These are phyloP conservation scores for Moringa oleifera DNA, from an alignment of 345 rosid species.

Conservation along the genomic window DNA sequence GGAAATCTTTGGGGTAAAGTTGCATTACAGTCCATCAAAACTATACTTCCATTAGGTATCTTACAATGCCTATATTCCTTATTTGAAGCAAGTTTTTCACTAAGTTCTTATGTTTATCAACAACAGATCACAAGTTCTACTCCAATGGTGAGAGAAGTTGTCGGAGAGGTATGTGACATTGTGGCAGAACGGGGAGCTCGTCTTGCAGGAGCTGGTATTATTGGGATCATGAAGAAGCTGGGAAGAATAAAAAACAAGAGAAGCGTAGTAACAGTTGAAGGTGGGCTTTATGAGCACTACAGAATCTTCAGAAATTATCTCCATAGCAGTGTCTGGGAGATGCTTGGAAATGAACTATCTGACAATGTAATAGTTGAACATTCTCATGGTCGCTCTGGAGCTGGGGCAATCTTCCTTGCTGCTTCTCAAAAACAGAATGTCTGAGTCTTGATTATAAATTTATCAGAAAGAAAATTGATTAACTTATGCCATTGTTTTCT, in stretches of 20 bases:
- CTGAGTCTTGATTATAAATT: too few relatives aligned
- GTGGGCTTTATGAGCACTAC: slow-evolving; percentile 62
- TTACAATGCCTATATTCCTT: too few relatives aligned
- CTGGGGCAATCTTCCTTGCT: slow-evolving; percentile 56
- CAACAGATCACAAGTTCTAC: slow-evolving; percentile 42
- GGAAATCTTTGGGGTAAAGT: slow-evolving; percentile 43
- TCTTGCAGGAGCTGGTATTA: slow-evolving; percentile 54
- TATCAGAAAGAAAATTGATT: too few relatives aligned
- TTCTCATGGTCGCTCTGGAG: slow-evolving; percentile 54
- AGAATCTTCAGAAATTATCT: slow-evolving; percentile 56
- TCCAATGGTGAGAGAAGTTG: slow-evolving; percentile 40
- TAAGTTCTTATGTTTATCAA: background rate
- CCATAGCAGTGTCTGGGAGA: slow-evolving; percentile 60
- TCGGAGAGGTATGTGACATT: slow-evolving; percentile 56
- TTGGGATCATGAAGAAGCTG: slow-evolving; percentile 61
- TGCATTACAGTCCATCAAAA: too few relatives aligned
- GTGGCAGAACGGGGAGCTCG: slow-evolving; percentile 66
- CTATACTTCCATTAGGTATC: too few relatives aligned
- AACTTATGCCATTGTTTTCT: too few relatives aligned
- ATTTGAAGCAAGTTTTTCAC: too few relatives aligned
- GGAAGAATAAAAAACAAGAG: slow-evolving; percentile 46
- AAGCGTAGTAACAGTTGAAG: slow-evolving; percentile 52
- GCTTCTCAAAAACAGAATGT: slow-evolving; percentile 21
- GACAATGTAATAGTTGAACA: slow-evolving; percentile 46
- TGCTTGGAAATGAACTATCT: slow-evolving; percentile 57